Conservation (phyloP, 345 rosid genomes). For the Salix arbutifolia region DNA sequence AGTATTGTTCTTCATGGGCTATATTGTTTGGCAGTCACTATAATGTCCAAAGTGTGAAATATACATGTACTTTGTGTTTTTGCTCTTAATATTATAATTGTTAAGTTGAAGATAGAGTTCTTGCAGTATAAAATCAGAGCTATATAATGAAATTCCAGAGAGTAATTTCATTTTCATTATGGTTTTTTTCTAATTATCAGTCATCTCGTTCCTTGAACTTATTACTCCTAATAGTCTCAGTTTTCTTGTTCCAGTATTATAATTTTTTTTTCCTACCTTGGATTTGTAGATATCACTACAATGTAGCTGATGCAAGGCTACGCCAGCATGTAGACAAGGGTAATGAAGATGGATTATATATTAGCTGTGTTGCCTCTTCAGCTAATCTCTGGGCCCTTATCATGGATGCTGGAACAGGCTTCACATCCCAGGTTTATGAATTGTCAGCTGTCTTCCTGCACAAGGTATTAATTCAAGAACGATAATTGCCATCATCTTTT, state of each 20-base stretch:
- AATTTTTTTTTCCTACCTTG: not conserved
- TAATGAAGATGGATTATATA: slow-evolving; percentile 79
- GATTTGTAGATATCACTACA: slow-evolving; percentile 28
- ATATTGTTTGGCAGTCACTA: not conserved
- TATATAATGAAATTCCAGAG: not conserved
- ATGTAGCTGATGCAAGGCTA: slow-evolving; percentile 33
- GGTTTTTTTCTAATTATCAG: not conserved
- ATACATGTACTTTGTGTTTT: not conserved
- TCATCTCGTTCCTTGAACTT: not conserved
- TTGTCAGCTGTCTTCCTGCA: slow-evolving; percentile 76
- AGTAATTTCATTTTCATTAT: no score
- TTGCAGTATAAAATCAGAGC: not conserved
- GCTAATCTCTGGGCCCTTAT: slow-evolving; percentile 91
- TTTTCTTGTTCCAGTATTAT: not conserved
- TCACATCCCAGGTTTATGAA: slow-evolving; percentile 80
- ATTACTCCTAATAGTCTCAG: not conserved
- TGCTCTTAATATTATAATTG: no score
- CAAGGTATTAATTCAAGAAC: slow-evolving; percentile 49
- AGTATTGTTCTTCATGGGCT: not conserved
- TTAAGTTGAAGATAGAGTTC: not conserved
- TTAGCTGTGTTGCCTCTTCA: slow-evolving; percentile 87
- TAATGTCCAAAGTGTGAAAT: not conserved
- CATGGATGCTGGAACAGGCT: slow-evolving; percentile 98
- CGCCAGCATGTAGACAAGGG: slow-evolving; percentile 34
- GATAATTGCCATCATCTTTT: slow-evolving; percentile 10